Evolutionary conservation across 257 asterid species (phyloP).

Genomic region (Przewalskia tangutica): DNA sequence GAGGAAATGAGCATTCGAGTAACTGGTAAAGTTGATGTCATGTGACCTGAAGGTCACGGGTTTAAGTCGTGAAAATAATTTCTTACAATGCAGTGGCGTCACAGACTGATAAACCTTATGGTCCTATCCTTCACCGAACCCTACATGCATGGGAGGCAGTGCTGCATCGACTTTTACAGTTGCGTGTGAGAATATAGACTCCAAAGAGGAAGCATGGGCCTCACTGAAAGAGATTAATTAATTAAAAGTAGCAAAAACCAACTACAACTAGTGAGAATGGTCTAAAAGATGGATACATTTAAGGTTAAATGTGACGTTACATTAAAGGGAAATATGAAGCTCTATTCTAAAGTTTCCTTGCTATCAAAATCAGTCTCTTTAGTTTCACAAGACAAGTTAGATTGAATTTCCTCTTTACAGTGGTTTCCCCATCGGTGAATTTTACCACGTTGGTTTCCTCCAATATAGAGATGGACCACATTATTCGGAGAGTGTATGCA

Average conservation of each 20-base stretch:
- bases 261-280: neutral
- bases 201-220: neutral
- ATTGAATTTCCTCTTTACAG: conserved; percentile 13
- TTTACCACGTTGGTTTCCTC: conserved; percentile 10
- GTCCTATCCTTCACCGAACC: too few relatives aligned
- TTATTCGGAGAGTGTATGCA: conserved; percentile 16
- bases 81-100: too few relatives aligned
- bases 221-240: neutral
- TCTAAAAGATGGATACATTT: neutral
- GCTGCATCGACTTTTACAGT: too few relatives aligned
- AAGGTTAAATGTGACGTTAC: neutral
- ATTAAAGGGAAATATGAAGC: neutral
- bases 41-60: too few relatives aligned
- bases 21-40: too few relatives aligned
- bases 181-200: neutral
- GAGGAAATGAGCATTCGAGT: too few relatives aligned
- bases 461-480: conserved; percentile 22
- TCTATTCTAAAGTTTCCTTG: conserved; percentile 2
- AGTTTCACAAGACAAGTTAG: conserved; percentile 4
- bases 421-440: conserved; percentile 8
- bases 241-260: neutral
- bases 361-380: conserved; percentile 13
- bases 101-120: too few relatives aligned
- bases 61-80: too few relatives aligned
- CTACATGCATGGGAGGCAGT: too few relatives aligned